phyloP scores from a whole-genome alignment of 129 eudicot genomes.

The Erigeron canadensis region DNA sequence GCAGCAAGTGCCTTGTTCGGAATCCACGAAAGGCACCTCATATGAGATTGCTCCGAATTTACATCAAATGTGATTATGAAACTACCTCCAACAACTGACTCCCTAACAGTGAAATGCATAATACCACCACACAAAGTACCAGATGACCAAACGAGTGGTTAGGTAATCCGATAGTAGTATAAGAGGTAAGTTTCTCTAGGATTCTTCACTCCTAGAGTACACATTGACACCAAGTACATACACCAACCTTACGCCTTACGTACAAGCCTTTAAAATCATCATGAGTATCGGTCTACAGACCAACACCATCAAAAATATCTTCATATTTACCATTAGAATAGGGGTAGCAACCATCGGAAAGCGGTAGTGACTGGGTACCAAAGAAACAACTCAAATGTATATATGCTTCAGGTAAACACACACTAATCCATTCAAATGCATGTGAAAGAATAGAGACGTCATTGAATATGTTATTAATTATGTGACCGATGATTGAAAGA shows the following conservation, averaged over 20 bases:
- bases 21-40: no score
- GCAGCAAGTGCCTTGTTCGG: no score
- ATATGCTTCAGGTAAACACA: neutral
- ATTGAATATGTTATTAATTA: neutral
- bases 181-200: no score
- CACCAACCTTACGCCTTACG: neutral
- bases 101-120: no score
- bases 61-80: no score
- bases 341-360: neutral
- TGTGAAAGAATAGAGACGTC: neutral
- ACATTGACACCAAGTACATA: neutral
- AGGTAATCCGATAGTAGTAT: no score
- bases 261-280: neutral
- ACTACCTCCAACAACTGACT: no score
- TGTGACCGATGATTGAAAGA: neutral
- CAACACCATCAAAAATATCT: neutral
- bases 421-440: neutral
- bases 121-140: no score
- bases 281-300: neutral
- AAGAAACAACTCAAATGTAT: neutral
- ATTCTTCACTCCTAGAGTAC: neutral
- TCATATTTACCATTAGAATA: no score
- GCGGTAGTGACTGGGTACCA: neutral
- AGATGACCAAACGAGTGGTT: no score
- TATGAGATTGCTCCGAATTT: no score